A percentile compares a stretch with the other conserved stretches of the same genome.
These are phyloP conservation scores for Gaillardinia entomophila DNA, from an alignment of 805 yeast species.

Conservation along the genomic window DNA sequence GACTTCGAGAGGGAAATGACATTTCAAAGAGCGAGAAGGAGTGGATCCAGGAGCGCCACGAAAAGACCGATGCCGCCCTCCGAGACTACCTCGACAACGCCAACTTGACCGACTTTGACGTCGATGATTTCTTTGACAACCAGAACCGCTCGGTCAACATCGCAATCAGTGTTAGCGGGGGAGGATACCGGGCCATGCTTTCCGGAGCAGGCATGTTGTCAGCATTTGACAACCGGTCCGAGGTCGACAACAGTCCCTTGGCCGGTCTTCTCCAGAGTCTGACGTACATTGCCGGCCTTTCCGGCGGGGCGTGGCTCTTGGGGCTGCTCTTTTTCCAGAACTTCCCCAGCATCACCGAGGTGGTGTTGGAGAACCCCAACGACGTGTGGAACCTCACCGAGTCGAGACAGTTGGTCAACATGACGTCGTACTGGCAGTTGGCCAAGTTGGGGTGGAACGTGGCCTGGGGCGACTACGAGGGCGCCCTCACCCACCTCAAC, in stretches of 20 bases:
- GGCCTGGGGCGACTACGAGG: slow-evolving; percentile 14
- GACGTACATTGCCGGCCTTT: slow-evolving; percentile 68
- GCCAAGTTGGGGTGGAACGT: slow-evolving; percentile 16
- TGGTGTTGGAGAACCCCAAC: slow-evolving; percentile 30
- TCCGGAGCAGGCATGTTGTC: slow-evolving; percentile 50
- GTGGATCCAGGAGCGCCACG: slow-evolving; percentile 19
- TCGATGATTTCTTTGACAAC: slow-evolving; percentile 12
- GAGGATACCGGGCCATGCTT: slow-evolving; percentile 56
- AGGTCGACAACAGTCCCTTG: slow-evolving; percentile 36
- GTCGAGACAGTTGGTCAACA: slow-evolving; percentile 23
- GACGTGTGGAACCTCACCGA: slow-evolving; percentile 32
- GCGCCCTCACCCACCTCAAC: slow-evolving; percentile 23
- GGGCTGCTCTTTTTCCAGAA: slow-evolving; percentile 64
- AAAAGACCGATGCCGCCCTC: slow-evolving; percentile 18
- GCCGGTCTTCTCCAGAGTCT: slow-evolving; percentile 72
- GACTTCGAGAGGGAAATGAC: slow-evolving; percentile 20
- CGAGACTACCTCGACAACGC: slow-evolving; percentile 15
- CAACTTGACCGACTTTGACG: slow-evolving; percentile 16
- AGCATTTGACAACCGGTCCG: slow-evolving; percentile 46
- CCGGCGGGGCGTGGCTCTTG: slow-evolving; percentile 83
- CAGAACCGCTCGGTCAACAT: slow-evolving; percentile 16
- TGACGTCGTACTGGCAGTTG: slow-evolving; percentile 10
- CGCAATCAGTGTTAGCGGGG: slow-evolving; percentile 44
- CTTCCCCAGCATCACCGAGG: slow-evolving; percentile 64
- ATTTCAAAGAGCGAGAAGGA: slow-evolving; percentile 17